A percentile compares a stretch with the other conserved stretches of the same genome.
Conservation (phyloP, 1,284 basidiomycete genomes). For the Xerocomus minutiporus region DNA sequence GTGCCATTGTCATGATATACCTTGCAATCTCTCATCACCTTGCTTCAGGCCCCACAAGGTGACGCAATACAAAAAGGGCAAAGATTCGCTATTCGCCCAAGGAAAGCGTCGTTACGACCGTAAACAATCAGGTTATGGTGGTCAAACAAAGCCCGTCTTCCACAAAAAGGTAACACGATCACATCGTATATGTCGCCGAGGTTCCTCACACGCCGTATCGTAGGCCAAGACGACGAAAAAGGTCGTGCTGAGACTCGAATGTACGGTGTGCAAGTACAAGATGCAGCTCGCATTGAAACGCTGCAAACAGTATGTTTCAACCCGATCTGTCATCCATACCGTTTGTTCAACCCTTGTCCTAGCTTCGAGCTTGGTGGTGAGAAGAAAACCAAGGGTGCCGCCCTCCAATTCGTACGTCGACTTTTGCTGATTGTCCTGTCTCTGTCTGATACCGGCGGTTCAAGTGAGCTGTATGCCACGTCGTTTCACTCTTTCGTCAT, state of each 20-base stretch:
- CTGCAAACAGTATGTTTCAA: conserved; percentile 87
- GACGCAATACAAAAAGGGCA: conserved; percentile 98
- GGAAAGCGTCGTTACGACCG: conserved; percentile 99
- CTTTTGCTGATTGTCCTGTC: background rate
- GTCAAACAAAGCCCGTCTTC: conserved; percentile 99
- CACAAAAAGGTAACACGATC: conserved; percentile 81
- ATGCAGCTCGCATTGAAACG: conserved; percentile 95
- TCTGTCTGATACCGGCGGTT: conserved; percentile 6
- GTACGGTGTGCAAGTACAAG: conserved; percentile 99
- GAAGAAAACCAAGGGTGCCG: conserved; percentile 99
- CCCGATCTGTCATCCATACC: background rate
- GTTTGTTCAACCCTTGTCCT: conserved; percentile 23
- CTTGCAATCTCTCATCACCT: conserved; percentile 1
- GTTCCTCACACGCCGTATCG: conserved; percentile 1
- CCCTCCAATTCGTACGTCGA: conserved; percentile 80
- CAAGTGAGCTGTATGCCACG: conserved; percentile 23
- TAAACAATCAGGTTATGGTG: conserved; percentile 99
- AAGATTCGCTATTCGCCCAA: conserved; percentile 93
- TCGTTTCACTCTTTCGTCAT: conserved; percentile 22
- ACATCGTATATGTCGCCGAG: background rate
- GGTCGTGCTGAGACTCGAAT: conserved; percentile 96
- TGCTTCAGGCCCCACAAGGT: conserved; percentile 82
- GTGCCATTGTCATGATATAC: conserved; percentile 30
- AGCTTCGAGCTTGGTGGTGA: conserved; percentile 99
- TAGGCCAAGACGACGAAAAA: conserved; percentile 98